Conservation (phyloP, 768 basidiomycete species). For the Trametes gibbosa region DNA sequence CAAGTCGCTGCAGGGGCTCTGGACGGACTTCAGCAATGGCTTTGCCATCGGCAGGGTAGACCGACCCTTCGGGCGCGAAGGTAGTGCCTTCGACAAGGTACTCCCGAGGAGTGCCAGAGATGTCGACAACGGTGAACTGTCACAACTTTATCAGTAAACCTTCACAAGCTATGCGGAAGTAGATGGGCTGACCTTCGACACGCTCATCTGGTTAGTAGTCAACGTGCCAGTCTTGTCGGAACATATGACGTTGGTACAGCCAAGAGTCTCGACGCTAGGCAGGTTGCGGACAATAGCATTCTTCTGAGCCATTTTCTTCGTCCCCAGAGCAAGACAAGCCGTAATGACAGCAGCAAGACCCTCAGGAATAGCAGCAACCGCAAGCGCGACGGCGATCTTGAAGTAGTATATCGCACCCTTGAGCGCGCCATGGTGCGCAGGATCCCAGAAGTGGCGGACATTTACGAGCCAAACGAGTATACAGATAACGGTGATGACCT, state of each 20-base stretch:
- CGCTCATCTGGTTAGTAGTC: constrained; percentile 98
- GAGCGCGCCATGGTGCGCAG: constrained; percentile 83
- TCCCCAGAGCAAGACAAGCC: constrained; percentile 92
- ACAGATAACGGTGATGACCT: constrained; percentile 96
- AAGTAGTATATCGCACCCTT: constrained; percentile 98
- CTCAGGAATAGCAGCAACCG: constrained; percentile 99
- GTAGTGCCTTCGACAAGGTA: constrained; percentile 90
- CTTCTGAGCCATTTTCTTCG: constrained; percentile 99
- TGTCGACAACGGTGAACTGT: constrained; percentile 76
- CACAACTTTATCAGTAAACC: background rate
- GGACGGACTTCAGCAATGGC: constrained; percentile 54
- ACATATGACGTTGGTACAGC: constrained; percentile 98
- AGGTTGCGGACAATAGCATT: constrained; percentile 97
- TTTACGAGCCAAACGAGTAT: constrained; percentile 98
- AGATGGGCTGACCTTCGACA: constrained; percentile 57
- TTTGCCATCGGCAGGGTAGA: constrained; percentile 67
- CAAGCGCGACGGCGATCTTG: constrained; percentile 97
- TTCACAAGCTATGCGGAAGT: background rate
- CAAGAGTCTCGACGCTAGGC: constrained; percentile 95
- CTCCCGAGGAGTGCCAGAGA: constrained; percentile 51
- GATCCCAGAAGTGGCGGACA: constrained; percentile 93
- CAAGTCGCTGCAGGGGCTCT: constrained; percentile 77
- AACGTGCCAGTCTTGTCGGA: constrained; percentile 98
- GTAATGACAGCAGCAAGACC: constrained; percentile 98
- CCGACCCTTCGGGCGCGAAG: constrained; percentile 79